Evolutionary conservation across 2,329 filamentous ascomycete species (phyloP).

Genomic region (Colletotrichum tropicicola): DNA sequence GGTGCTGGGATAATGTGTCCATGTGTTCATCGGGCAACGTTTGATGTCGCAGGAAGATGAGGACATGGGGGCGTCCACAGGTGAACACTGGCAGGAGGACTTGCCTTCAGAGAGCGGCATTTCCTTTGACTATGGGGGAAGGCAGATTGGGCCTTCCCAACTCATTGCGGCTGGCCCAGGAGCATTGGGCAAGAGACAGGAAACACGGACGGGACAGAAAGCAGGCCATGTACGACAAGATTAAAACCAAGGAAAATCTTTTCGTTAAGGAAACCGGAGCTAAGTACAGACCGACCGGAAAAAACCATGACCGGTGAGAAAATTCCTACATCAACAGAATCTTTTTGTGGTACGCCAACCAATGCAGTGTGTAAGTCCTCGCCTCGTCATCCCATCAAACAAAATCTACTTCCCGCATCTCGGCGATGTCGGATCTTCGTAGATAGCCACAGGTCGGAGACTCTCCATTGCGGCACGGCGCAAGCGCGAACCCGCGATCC

Average conservation of each 20-base stretch:
- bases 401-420: constrained; percentile 47
- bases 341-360: constrained; percentile 56
- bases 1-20: neutral
- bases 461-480: constrained; percentile 50
- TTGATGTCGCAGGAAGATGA: neutral
- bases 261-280: constrained; percentile 20
- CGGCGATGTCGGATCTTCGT: constrained; percentile 46
- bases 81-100: no score
- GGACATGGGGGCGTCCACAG: no score
- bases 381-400: constrained; percentile 58
- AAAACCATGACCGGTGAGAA: constrained; percentile 28
- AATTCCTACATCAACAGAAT: constrained; percentile 34
- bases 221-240: neutral
- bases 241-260: constrained; percentile 15
- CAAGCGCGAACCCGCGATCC: constrained; percentile 34
- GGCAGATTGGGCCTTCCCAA: no score
- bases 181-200: no score
- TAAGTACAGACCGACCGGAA: constrained; percentile 28
- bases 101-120: no score
- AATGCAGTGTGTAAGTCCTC: constrained; percentile 60
- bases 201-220: neutral
- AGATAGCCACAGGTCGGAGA: constrained; percentile 58
- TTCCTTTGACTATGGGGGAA: no score
- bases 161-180: no score
- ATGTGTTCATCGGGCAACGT: neutral